Percentiles rank a stretch among this genome's conserved stretches.
Evolutionary conservation across 768 basidiomycete species (phyloP).

Genomic region (Coprinopsis marcescibilis): DNA sequence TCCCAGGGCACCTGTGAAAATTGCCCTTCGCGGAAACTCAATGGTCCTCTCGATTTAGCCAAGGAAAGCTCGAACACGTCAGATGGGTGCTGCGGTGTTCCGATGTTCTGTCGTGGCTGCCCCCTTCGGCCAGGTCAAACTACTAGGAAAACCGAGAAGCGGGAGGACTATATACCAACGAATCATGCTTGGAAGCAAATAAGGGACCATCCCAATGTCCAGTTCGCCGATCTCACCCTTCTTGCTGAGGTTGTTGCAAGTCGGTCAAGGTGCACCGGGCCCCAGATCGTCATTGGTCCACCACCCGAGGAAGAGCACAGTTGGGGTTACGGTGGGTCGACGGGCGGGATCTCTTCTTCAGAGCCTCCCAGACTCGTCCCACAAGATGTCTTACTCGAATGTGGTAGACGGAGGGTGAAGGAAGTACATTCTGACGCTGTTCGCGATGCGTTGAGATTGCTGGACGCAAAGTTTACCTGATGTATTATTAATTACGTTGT

Average conservation of each 20-base stretch:
- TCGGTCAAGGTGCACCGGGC: constrained; percentile 70
- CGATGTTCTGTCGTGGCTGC: constrained; percentile 20
- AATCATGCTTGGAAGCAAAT: constrained; percentile 80
- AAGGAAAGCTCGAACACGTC: neutral
- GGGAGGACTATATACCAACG: constrained; percentile 61
- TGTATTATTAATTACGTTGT: constrained; percentile 10
- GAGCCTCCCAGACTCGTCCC: constrained; percentile 48
- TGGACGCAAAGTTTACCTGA: constrained; percentile 58
- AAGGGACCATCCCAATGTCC: constrained; percentile 84
- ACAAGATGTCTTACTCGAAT: constrained; percentile 55
- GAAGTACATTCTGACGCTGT: constrained; percentile 73
- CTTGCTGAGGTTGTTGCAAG: constrained; percentile 88
- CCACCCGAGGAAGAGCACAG: constrained; percentile 6
- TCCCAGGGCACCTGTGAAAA: constrained; percentile 45
- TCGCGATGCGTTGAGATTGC: constrained; percentile 64
- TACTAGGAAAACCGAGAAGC: constrained; percentile 10
- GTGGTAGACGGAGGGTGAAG: constrained; percentile 55
- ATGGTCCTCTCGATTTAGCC: constrained; percentile 7
- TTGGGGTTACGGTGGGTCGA: neutral
- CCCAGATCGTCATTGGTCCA: constrained; percentile 54
- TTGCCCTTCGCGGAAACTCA: constrained; percentile 38
- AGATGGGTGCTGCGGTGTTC: constrained; percentile 18
- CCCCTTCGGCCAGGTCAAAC: constrained; percentile 16
- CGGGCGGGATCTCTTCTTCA: constrained; percentile 14
- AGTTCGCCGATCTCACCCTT: constrained; percentile 76